A percentile compares a stretch with the other conserved stretches of the same genome.
Conservation (phyloP, 345 rosid species). For the Euphorbia pulcherrima region DNA sequence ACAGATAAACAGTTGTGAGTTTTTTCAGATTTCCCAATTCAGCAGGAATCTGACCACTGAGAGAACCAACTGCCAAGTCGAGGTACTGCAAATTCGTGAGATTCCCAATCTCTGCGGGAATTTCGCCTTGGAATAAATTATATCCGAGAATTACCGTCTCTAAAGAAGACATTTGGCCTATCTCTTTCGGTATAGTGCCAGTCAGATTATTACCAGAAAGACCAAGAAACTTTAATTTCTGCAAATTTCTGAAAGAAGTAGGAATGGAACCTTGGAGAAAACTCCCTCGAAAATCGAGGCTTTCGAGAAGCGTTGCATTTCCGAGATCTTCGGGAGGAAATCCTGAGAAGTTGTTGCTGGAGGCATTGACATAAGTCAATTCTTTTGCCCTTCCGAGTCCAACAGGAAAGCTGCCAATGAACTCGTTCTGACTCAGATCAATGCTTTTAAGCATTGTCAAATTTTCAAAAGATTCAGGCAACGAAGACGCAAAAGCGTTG, state of each 20-base stretch:
- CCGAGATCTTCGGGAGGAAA: conserved; percentile 79
- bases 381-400: conserved; percentile 71
- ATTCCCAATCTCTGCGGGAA: conserved; percentile 68
- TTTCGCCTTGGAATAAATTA: conserved; percentile 69
- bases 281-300: conserved; percentile 76
- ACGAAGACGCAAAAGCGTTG: conserved; percentile 48
- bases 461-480: conserved; percentile 54
- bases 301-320: conserved; percentile 57
- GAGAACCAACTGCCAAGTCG: conserved; percentile 66
- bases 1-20: conserved; percentile 60
- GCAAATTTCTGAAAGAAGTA: conserved; percentile 56
- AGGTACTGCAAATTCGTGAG: conserved; percentile 70
- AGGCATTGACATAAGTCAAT: conserved; percentile 66
- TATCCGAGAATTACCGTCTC: conserved; percentile 80
- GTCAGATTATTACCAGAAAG: conserved; percentile 88
- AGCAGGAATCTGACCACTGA: conserved; percentile 68
- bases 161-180: conserved; percentile 65
- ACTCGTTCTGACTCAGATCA: conserved; percentile 69
- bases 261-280: conserved; percentile 71
- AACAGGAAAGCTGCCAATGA: conserved; percentile 62
- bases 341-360: conserved; percentile 82
- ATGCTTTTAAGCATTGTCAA: conserved; percentile 53
- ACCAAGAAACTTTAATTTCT: conserved; percentile 73
- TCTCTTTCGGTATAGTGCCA: conserved; percentile 59
- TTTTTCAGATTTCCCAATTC: conserved; percentile 58